Percentiles rank a stretch among this genome's conserved stretches.
Conservation (phyloP, 805 yeast genomes). For the Clavispora vitiphila region DNA sequence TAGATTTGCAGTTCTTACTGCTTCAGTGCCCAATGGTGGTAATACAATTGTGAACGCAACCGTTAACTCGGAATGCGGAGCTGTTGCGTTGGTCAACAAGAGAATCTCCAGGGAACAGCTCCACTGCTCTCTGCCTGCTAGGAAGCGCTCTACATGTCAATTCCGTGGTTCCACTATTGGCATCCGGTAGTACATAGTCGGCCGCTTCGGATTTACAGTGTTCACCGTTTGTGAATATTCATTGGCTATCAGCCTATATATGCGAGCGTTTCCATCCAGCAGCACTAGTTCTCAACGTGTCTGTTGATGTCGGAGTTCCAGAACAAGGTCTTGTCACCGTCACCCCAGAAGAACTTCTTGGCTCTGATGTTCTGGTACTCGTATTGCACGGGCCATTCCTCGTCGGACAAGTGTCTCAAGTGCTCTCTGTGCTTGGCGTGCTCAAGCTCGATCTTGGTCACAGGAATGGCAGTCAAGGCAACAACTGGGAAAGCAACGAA, state of each 20-base stretch:
- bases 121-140: too few species aligned
- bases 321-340: conserved; percentile 95
- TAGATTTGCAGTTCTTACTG: too few species aligned
- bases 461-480: conserved; percentile 69
- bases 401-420: conserved; percentile 68
- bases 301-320: conserved; percentile 94
- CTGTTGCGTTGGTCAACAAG: too few species aligned
- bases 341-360: conserved; percentile 96
- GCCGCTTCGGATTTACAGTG: background rate
- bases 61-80: too few species aligned
- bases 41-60: too few species aligned
- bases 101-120: too few species aligned
- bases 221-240: background rate
- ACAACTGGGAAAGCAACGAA: conserved; percentile 82
- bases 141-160: too few species aligned
- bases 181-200: background rate
- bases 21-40: too few species aligned
- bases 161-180: too few species aligned
- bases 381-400: conserved; percentile 89
- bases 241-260: conserved; percentile 1
- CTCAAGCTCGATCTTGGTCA: conserved; percentile 74
- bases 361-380: conserved; percentile 87
- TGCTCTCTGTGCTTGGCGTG: conserved; percentile 90
- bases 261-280: conserved; percentile 1
- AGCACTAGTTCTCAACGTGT: conserved; percentile 45